A percentile compares a stretch with the other conserved stretches of the same genome.
phyloP scores from a whole-genome alignment of 495 filamentous ascomycete genomes.

The Aspergillus carlsbadensis region DNA sequence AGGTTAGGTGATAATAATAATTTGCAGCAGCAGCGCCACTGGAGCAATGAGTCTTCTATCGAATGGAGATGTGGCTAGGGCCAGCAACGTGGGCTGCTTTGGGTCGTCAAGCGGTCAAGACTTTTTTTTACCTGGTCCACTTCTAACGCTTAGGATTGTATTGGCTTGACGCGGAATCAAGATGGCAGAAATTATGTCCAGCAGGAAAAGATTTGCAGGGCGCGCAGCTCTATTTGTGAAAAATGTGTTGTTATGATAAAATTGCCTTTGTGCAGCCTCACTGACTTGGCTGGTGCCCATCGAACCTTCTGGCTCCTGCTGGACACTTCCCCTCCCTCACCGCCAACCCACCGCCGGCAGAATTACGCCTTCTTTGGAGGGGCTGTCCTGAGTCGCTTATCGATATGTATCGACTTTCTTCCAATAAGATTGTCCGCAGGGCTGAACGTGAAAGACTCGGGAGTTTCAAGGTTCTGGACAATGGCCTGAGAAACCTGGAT shows the following conservation, averaged over 20 bases:
- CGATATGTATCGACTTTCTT: neutral
- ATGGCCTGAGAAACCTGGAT: neutral
- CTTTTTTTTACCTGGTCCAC: conserved; percentile 12
- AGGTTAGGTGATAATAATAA: conserved; percentile 31
- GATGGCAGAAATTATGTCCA: neutral
- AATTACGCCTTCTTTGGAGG: conserved; percentile 23
- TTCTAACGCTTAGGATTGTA: neutral
- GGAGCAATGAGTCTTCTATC: conserved; percentile 7
- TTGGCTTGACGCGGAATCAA: neutral
- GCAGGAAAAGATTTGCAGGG: neutral
- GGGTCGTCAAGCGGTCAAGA: conserved; percentile 21
- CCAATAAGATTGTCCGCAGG: neutral
- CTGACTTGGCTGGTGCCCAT: conserved; percentile 19
- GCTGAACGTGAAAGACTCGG: neutral
- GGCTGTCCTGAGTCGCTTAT: conserved; percentile 20
- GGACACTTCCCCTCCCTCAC: conserved; percentile 28
- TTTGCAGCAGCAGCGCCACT: conserved; percentile 36
- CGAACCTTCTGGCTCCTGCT: conserved; percentile 44
- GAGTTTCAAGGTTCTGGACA: neutral
- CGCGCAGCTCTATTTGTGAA: neutral
- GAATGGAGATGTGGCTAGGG: conserved; percentile 15
- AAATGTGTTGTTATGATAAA: neutral
- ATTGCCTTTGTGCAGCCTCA: conserved; percentile 13
- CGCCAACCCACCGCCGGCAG: conserved; percentile 28
- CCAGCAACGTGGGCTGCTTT: conserved; percentile 19